phyloP scores from a whole-genome alignment of 768 basidiomycete species.

The Lactarius vividus region DNA sequence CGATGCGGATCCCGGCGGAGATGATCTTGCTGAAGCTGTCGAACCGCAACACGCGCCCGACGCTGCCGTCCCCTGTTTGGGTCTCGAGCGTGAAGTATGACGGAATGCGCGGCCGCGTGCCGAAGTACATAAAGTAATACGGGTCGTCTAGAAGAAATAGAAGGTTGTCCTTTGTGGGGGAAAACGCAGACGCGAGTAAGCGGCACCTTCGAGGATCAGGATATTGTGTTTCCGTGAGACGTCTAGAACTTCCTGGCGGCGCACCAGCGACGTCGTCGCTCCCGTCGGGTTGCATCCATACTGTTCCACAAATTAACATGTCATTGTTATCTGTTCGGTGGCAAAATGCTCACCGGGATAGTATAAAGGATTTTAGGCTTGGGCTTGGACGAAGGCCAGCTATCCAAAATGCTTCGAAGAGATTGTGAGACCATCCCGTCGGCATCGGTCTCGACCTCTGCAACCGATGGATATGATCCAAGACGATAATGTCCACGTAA shows the following conservation, averaged over 20 bases:
- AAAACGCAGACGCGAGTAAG: neutral
- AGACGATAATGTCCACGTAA: neutral
- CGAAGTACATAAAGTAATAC: slow-evolving; percentile 76
- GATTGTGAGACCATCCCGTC: slow-evolving; percentile 61
- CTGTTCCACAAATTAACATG: slow-evolving; percentile 35
- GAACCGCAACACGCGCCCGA: slow-evolving; percentile 81
- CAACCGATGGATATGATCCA: neutral
- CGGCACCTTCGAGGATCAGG: slow-evolving; percentile 80
- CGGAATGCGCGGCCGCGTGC: slow-evolving; percentile 55
- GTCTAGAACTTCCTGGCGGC: slow-evolving; percentile 67
- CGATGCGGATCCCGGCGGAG: slow-evolving; percentile 74
- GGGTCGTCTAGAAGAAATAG: slow-evolving; percentile 60
- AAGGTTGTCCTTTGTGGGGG: neutral
- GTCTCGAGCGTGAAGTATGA: slow-evolving; percentile 82
- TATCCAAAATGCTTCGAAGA: slow-evolving; percentile 62
- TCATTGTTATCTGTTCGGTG: neutral
- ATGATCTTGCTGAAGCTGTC: slow-evolving; percentile 88
- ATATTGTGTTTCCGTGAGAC: slow-evolving; percentile 73
- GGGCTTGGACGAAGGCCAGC: slow-evolving; percentile 69
- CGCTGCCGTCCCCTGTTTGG: slow-evolving; percentile 48
- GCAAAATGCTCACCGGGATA: slow-evolving; percentile 50
- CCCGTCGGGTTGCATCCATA: slow-evolving; percentile 89
- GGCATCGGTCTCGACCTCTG: slow-evolving; percentile 78
- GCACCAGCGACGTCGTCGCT: slow-evolving; percentile 64
- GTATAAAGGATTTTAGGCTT: slow-evolving; percentile 82